Evolutionary conservation across 805 yeast species (phyloP), one percentile per base, ranked within the genome.

Genomic region (Yarrowia osloensis): DNA sequence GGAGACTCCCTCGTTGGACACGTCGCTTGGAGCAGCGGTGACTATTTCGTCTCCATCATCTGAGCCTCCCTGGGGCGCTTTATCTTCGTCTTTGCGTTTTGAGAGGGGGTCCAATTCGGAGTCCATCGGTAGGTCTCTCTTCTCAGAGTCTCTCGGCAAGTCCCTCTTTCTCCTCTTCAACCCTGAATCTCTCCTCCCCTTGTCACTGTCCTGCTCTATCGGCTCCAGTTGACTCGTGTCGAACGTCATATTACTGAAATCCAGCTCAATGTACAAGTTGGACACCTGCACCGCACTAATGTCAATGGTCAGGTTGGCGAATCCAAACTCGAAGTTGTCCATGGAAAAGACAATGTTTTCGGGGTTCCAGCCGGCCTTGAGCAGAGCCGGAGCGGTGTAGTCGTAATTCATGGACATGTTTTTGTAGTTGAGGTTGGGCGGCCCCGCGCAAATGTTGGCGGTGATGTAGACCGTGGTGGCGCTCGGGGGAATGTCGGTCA

Each of bases 401-500:
- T 76, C 70, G 21, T 70, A 67, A 42, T 76, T 61, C 19, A 68
- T 68, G 5, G 68, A 65, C 63, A 57, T 7, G n/a, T 69, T 74
- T 15, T 66, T 67, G 7, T 66, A 42, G 9, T 68, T 54, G 46
- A 71, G 66, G 24, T 33, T 24, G 9, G 66, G 52, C 0, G 80
- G 78, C 39, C 72, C 72, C 5, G 68, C 47, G 63, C 79, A 76
- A 15, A 78, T 67, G 68, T 77, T 79, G 28, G 80, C 77, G 57
- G 81, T 77, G 4, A 77, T 65, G 67, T 73, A 78, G 24, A 78
- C 72, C 13, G 74, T 66, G 21, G 73, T 69, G 40, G 74, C 74
- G 39, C 50, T 26, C 4, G 59, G 44, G 3, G 69, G 46, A 57
- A 68, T 42, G n/a, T 47, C 55, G 26, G 52, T 72, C 72, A 55